Conservation (phyloP, 192 early-diverging fungal species). For the Gonapodya prolifera region DNA sequence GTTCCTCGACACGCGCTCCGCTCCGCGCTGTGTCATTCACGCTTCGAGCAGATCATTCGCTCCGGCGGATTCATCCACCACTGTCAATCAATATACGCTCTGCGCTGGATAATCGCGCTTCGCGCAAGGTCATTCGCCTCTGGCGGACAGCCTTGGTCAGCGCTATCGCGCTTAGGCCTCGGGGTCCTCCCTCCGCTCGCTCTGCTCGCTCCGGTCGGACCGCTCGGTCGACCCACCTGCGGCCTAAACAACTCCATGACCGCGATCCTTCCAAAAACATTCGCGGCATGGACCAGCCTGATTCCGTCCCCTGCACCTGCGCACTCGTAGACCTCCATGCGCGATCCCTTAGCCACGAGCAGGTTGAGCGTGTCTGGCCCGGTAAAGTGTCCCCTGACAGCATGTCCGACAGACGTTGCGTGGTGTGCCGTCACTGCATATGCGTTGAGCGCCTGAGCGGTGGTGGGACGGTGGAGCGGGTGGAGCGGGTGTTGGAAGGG, state of each 20-base stretch:
- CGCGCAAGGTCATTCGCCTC: too few species aligned
- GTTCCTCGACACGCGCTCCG: background rate
- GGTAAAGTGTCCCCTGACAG: conserved; percentile 54
- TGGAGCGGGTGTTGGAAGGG: too few species aligned
- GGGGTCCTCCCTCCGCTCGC: too few species aligned
- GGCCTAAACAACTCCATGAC: conserved; percentile 34
- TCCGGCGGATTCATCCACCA: too few species aligned
- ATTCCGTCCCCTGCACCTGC: conserved; percentile 18
- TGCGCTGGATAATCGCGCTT: background rate
- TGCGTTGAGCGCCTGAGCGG: too few species aligned
- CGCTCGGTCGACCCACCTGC: conserved; percentile 22
- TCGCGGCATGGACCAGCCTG: conserved; percentile 38
- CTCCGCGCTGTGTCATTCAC: background rate
- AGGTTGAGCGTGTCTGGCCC: conserved; percentile 48
- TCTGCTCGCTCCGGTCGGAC: too few species aligned
- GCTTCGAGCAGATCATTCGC: too few species aligned
- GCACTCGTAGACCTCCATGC: conserved; percentile 18
- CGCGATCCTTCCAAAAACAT: conserved; percentile 57
- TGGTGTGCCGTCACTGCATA: conserved; percentile 74
- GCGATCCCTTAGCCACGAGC: conserved; percentile 41
- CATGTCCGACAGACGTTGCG: conserved; percentile 53
- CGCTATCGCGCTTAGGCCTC: too few species aligned
- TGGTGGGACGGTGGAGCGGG: too few species aligned
- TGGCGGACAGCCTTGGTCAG: too few species aligned
- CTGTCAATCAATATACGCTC: background rate